phyloP scores from a whole-genome alignment of 2,329 filamentous ascomycete species.

The Calcarisporium arbuscula region DNA sequence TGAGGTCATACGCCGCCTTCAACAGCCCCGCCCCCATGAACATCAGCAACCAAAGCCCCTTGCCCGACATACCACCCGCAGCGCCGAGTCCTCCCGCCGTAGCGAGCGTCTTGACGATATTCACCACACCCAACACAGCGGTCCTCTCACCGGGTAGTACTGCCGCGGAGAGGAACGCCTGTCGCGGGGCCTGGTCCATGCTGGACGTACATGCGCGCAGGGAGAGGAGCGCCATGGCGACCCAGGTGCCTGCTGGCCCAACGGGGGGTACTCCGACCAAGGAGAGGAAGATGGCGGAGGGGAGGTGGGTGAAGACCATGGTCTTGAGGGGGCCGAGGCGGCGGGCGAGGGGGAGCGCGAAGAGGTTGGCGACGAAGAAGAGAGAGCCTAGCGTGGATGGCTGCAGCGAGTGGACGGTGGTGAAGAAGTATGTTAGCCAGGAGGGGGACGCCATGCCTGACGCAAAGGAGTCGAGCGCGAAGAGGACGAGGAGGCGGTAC shows the following conservation, averaged over 20 bases:
- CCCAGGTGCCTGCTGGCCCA: conserved; percentile 39
- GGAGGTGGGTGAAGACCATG: conserved; percentile 71
- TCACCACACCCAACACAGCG: conserved; percentile 64
- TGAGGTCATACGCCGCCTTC: conserved; percentile 55
- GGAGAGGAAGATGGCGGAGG: conserved; percentile 58
- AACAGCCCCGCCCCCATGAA: conserved; percentile 58
- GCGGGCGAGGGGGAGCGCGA: conserved; percentile 48
- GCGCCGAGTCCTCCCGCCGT: conserved; percentile 57
- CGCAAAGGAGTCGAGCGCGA: conserved; percentile 63
- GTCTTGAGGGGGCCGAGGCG: conserved; percentile 59
- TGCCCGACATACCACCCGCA: conserved; percentile 56
- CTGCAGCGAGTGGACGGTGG: conserved; percentile 38
- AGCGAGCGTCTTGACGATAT: conserved; percentile 60
- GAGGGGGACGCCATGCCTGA: conserved; percentile 61
- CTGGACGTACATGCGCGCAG: conserved; percentile 55
- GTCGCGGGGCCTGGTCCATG: conserved; percentile 67
- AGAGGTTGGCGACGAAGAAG: conserved; percentile 47
- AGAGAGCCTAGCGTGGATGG: conserved; percentile 46
- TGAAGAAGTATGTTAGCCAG: conserved; percentile 53
- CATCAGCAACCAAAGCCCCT: conserved; percentile 51
- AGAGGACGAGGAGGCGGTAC: no score
- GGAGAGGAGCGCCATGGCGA: conserved; percentile 55
- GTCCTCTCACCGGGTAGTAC: conserved; percentile 61
- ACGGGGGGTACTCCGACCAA: conserved; percentile 54
- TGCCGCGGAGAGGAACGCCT: conserved; percentile 62